Percentiles rank a stretch among this genome's conserved stretches.
Evolutionary conservation across 495 filamentous ascomycete species (phyloP).

Genomic region (Penicillium cosmopolitanum): DNA sequence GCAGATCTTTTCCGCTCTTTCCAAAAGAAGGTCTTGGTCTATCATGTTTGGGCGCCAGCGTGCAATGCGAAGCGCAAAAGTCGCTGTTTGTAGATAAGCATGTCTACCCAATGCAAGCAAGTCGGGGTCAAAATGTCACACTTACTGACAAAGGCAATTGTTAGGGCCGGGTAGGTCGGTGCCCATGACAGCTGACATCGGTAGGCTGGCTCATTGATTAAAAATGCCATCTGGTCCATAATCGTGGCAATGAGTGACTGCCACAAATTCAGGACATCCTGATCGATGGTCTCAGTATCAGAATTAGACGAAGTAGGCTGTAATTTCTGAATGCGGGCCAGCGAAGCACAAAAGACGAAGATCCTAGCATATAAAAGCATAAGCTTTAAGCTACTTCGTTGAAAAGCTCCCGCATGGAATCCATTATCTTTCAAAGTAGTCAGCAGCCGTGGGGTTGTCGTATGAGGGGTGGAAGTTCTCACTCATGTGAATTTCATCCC

Average conservation of each 20-base stretch:
- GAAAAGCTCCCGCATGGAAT: conserved; percentile 46
- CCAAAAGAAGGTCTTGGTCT: conserved; percentile 38
- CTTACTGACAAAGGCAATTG: conserved; percentile 50
- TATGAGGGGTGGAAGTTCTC: conserved; percentile 11
- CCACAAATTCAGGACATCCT: conserved; percentile 39
- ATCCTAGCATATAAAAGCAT: conserved; percentile 47
- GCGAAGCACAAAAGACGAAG: conserved; percentile 40
- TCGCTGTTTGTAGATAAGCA: conserved; percentile 29
- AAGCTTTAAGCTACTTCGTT: conserved; percentile 44
- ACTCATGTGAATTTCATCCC: conserved; percentile 51
- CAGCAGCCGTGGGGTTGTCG: not conserved
- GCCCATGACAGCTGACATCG: conserved; percentile 45
- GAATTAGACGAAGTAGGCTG: conserved; percentile 31
- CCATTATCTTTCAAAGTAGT: conserved; percentile 34
- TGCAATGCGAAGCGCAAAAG: conserved; percentile 45
- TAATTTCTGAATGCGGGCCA: conserved; percentile 47
- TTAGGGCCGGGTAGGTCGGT: conserved; percentile 46
- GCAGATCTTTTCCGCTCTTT: conserved; percentile 42
- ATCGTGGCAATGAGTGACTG: conserved; percentile 41
- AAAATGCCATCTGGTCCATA: conserved; percentile 42
- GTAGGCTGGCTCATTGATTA: conserved; percentile 43
- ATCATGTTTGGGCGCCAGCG: conserved; percentile 47
- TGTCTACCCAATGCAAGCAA: not conserved
- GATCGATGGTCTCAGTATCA: conserved; percentile 28
- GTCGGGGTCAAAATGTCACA: conserved; percentile 8